Evolutionary conservation across 2,329 filamentous ascomycete species (phyloP), one percentile per base, ranked within the genome.

Genomic region (Phyllosticta citrichinensis): DNA sequence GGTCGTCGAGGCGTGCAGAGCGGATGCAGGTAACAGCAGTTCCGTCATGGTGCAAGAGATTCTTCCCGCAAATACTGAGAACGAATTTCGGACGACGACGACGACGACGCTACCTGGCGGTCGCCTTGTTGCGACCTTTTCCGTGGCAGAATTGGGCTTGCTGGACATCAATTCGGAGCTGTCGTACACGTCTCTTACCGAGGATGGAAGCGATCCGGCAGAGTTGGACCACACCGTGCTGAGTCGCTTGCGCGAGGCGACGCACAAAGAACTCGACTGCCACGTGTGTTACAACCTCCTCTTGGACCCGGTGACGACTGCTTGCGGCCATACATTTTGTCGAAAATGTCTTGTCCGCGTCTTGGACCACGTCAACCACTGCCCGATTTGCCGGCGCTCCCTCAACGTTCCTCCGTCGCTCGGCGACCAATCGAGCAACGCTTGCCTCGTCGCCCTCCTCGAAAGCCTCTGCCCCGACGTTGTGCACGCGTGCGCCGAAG

Each of bases 291-390:
- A 93, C 71, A 83, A 85, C 51, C 74, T 95, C 22, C 88, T 93
- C 71, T 77, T 91, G 63, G 88, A 96, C 63, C 91, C 92, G 0
- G 78, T 92, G 57, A 96, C 91, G 0, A 95, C 90, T 0, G 80
- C 83, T 1, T 97, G 92, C 68, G 92, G 92, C 1, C 92, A 97
- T 71, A 96, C 91, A 0, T 93, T 94, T 68, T 97, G 92, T 71
- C 85, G 88, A 20, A 82, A 83, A 62, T 97, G 92, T 70, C 78
- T 96, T 22, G 83, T 86, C 61, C 84, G 88, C 54, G 84, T 89
- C 6, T 78, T 95, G 62, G 88, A 93, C 67, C 87, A 94, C 69
- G 87, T 88, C 1, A 81, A 83, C 61, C 80, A 88, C 60, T 97
- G 92, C 68, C 91, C 92, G 0, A 81, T 91, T 14, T 97, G 92